These are phyloP conservation scores for Lactarius evosmus DNA, from an alignment of 768 basidiomycete genomes.

Conservation along the genomic window DNA sequence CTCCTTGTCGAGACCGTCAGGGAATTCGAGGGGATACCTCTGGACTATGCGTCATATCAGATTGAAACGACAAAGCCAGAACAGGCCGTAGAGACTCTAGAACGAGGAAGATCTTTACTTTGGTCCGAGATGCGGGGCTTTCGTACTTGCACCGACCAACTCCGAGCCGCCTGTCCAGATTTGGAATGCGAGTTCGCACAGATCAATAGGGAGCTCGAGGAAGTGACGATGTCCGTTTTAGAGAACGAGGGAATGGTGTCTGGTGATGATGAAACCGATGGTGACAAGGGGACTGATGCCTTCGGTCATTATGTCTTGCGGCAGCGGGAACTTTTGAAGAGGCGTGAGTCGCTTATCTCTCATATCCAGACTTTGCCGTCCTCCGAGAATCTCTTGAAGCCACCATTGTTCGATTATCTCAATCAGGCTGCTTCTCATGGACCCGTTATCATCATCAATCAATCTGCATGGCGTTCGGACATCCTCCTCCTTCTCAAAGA, in stretches of 20 bases:
- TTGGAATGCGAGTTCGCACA: background rate
- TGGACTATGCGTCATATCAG: constrained; percentile 3
- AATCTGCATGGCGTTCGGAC: background rate
- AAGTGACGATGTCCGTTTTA: background rate
- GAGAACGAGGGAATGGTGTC: too few species aligned
- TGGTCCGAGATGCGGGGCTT: constrained; percentile 13
- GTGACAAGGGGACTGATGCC: background rate
- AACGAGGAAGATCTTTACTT: constrained; percentile 6
- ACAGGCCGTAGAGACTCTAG: constrained; percentile 5
- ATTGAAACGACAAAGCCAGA: background rate
- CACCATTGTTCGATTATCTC: background rate
- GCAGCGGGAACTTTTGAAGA: background rate
- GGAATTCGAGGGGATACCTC: background rate
- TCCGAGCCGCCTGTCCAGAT: background rate
- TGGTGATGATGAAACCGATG: background rate
- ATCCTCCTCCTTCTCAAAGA: constrained; percentile 29
- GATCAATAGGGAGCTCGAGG: background rate
- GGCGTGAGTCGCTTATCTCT: background rate
- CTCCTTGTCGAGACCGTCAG: too few species aligned
- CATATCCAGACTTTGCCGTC: background rate
- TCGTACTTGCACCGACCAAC: background rate
- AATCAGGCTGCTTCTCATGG: constrained; percentile 1
- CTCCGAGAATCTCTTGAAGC: background rate
- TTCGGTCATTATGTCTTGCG: background rate
- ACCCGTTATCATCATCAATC: constrained; percentile 2